Evolutionary conservation across 2,329 filamentous ascomycete species (phyloP), one percentile per base, ranked within the genome.

Genomic region (Talaromyces sp.): DNA sequence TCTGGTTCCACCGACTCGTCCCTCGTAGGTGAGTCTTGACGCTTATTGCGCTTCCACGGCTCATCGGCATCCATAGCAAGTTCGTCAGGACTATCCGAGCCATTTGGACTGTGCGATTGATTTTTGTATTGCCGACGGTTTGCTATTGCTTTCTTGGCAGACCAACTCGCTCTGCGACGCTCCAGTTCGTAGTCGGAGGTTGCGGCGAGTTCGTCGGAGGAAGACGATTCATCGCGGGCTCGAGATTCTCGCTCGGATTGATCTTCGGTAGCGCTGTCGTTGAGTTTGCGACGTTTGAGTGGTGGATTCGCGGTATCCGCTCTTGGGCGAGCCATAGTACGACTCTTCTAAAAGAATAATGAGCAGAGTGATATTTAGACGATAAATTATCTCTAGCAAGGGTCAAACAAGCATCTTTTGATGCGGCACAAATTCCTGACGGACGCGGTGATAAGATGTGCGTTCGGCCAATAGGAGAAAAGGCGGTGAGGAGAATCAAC

Each of bases 41-140:
- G 60, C n/a, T 59, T 64, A 63, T 59, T 70, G 62, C 62, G 67
- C 52, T 67, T 35, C 77, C 76, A 76, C 64, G 77, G 77, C 11
- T 72, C 71, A 64, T 75, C 69, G 58, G 77, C 70, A 69, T 80
- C 77, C 66, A 69, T 74, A 37, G 73, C 76, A 66, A 78, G 73
- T 62, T 83, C 82, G 66, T 85, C 82, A 8, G 84, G 80, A 39
- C 70, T 78, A 10, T 75, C 77, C 3, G 75, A 78, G n/a, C 71
- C 73, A 60, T 72, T 74, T 63, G 70, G 70, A 43, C 69, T 72
- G 60, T 70, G 73, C 27, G 70, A 68, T 9, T 45, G 56, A 7
- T 71, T 68, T 7, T 66, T 68, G 60, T 72, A 70, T 9, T 72
- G 69, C 4, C 72, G 72, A 47, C 72, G 71, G 27, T 74, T 73